A percentile compares a stretch with the other conserved stretches of the same genome.
Conservation (phyloP, 2,329 filamentous ascomycete species). For the Ceratocystis destructans region DNA sequence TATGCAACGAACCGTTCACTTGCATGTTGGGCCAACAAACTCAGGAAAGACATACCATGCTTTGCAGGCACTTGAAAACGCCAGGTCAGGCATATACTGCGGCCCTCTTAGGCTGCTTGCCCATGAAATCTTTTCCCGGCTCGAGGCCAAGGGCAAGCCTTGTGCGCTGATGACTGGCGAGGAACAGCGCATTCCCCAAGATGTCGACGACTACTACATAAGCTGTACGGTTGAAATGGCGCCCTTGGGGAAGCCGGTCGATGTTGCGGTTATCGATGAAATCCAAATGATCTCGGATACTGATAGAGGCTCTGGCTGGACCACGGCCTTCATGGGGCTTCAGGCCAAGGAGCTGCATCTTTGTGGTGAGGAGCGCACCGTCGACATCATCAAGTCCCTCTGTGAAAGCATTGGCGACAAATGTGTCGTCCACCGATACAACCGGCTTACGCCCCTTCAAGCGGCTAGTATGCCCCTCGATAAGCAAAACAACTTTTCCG, state of each 20-base stretch:
- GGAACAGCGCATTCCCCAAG: slow-evolving; percentile 58
- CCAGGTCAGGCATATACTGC: slow-evolving; percentile 69
- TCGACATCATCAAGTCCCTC: slow-evolving; percentile 63
- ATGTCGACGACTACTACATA: slow-evolving; percentile 45
- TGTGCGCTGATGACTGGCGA: slow-evolving; percentile 85
- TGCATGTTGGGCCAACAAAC: slow-evolving; percentile 94
- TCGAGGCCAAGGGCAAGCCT: slow-evolving; percentile 59
- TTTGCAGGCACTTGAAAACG: slow-evolving; percentile 66
- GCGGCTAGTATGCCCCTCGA: slow-evolving; percentile 50
- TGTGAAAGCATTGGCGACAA: slow-evolving; percentile 71
- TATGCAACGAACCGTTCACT: slow-evolving; percentile 68
- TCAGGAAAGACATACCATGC: slow-evolving; percentile 97
- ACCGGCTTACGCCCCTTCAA: slow-evolving; percentile 66
- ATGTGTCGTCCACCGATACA: slow-evolving; percentile 66
- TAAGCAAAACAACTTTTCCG: slow-evolving; percentile 40
- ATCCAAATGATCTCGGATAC: slow-evolving; percentile 88
- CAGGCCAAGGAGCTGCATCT: slow-evolving; percentile 82
- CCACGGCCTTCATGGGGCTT: slow-evolving; percentile 73
- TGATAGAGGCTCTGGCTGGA: slow-evolving; percentile 88
- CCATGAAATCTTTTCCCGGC: slow-evolving; percentile 85
- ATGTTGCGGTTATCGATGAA: slow-evolving; percentile 94
- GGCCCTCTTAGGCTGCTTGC: slow-evolving; percentile 79
- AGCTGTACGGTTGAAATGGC: slow-evolving; percentile 93
- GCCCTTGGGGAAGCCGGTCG: slow-evolving; percentile 43
- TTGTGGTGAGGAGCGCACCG: slow-evolving; percentile 75